phyloP scores from a whole-genome alignment of 2,329 filamentous ascomycete genomes.

The Penicillium decumbens region DNA sequence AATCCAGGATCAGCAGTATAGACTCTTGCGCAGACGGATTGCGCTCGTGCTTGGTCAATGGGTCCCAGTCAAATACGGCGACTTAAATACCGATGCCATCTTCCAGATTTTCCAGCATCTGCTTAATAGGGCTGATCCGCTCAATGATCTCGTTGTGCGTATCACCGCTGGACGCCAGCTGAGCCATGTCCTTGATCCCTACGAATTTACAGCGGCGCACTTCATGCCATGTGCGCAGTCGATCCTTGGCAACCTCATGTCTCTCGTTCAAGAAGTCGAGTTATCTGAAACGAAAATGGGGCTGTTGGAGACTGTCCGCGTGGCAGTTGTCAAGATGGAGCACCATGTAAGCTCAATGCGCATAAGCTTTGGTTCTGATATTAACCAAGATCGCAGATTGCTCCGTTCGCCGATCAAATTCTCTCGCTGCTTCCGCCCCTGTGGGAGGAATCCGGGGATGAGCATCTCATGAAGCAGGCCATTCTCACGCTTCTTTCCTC shows the following conservation, averaged over 20 bases:
- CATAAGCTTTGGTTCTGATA: background rate
- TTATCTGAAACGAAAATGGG: constrained; percentile 86
- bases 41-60: constrained; percentile 86
- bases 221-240: constrained; percentile 75
- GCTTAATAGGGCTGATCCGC: constrained; percentile 67
- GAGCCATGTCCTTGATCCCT: constrained; percentile 73
- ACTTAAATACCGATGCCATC: constrained; percentile 64
- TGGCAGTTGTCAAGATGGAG: constrained; percentile 77
- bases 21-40: constrained; percentile 79
- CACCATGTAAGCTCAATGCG: constrained; percentile 49
- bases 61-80: constrained; percentile 71
- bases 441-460: constrained; percentile 80
- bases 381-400: constrained; percentile 44
- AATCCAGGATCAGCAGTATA: constrained; percentile 61
- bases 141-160: constrained; percentile 87
- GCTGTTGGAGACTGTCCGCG: constrained; percentile 77
- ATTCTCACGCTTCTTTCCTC: constrained; percentile 81
- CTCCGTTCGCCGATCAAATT: constrained; percentile 69
- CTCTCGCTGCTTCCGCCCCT: constrained; percentile 73
- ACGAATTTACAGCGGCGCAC: constrained; percentile 67
- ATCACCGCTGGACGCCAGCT: constrained; percentile 87
- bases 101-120: constrained; percentile 89
- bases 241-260: constrained; percentile 68
- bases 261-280: constrained; percentile 72
- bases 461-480: constrained; percentile 89